phyloP scores from a whole-genome alignment of 2,329 filamentous ascomycete genomes.

The Penicillium sclerotiorum region DNA sequence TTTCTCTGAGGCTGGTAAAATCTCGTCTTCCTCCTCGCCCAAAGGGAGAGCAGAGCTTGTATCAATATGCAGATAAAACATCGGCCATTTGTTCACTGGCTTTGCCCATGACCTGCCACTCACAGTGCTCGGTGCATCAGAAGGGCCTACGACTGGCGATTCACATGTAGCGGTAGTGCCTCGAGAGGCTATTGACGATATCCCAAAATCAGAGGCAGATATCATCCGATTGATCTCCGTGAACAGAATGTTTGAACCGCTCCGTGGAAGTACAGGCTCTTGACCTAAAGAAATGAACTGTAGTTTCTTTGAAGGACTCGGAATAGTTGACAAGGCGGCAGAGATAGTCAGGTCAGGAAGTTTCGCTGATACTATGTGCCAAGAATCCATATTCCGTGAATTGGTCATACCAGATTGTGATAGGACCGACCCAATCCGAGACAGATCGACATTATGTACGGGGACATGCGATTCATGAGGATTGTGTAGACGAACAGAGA shows the following conservation, averaged over 20 bases:
- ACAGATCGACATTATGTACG: conserved; percentile 26
- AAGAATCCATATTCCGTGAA: conserved; percentile 56
- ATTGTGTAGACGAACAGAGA: conserved; percentile 33
- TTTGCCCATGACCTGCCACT: conserved; percentile 60
- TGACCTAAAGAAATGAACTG: conserved; percentile 85
- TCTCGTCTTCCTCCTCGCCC: conserved; percentile 43
- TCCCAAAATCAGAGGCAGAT: conserved; percentile 73
- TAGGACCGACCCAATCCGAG: conserved; percentile 57
- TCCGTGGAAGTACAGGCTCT: conserved; percentile 61
- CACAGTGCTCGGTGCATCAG: conserved; percentile 41
- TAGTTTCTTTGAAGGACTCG: conserved; percentile 69
- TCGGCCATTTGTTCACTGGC: conserved; percentile 78
- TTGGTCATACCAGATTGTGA: conserved; percentile 66
- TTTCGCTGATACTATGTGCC: conserved; percentile 72
- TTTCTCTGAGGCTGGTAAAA: conserved; percentile 37
- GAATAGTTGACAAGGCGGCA: conserved; percentile 71
- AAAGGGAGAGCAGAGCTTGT: conserved; percentile 46
- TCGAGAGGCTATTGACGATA: conserved; percentile 49
- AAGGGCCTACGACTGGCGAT: conserved; percentile 28
- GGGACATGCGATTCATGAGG: neutral
- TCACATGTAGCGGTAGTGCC: conserved; percentile 7
- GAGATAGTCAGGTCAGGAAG: conserved; percentile 63
- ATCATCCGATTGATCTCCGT: conserved; percentile 80
- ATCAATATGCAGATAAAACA: conserved; percentile 78
- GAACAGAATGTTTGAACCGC: conserved; percentile 68